Conservation (phyloP, 2,329 filamentous ascomycete genomes). For the Colletotrichum siamense region DNA sequence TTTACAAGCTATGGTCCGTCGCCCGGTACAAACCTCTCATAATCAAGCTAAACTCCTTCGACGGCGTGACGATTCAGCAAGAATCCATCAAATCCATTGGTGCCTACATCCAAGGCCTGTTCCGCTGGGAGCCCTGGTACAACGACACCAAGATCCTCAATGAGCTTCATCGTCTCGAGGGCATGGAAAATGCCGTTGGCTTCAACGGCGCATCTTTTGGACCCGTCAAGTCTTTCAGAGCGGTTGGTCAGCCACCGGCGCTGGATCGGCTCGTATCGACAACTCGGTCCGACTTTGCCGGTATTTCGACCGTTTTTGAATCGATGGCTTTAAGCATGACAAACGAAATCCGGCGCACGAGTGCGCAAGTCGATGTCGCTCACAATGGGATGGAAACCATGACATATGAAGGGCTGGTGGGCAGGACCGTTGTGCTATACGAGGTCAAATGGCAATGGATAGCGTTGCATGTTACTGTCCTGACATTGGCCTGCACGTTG, state of each 20-base stretch:
- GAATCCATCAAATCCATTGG: not conserved
- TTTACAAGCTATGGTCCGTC: not conserved
- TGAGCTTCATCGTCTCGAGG: not conserved
- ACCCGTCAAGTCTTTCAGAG: not conserved
- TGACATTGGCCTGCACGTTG: not conserved
- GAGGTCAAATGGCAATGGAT: constrained; percentile 8
- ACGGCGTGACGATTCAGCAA: too few species aligned
- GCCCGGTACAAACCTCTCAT: too few species aligned
- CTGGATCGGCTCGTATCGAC: not conserved
- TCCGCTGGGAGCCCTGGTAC: not conserved
- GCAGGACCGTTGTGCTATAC: not conserved
- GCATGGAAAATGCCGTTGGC: not conserved
- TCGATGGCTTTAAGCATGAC: not conserved
- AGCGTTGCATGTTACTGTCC: not conserved
- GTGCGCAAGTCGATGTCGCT: not conserved
- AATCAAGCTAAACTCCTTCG: too few species aligned
- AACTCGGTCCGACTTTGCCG: not conserved
- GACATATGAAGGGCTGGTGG: not conserved
- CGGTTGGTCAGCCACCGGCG: not conserved
- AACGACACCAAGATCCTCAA: not conserved
- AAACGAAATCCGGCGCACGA: not conserved
- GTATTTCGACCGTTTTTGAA: not conserved
- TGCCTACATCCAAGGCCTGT: not conserved
- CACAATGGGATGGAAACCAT: not conserved
- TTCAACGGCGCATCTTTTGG: not conserved